These are phyloP conservation scores for Blakeslea trispora DNA, from an alignment of 371 early-diverging fungal genomes.

Conservation along the genomic window DNA sequence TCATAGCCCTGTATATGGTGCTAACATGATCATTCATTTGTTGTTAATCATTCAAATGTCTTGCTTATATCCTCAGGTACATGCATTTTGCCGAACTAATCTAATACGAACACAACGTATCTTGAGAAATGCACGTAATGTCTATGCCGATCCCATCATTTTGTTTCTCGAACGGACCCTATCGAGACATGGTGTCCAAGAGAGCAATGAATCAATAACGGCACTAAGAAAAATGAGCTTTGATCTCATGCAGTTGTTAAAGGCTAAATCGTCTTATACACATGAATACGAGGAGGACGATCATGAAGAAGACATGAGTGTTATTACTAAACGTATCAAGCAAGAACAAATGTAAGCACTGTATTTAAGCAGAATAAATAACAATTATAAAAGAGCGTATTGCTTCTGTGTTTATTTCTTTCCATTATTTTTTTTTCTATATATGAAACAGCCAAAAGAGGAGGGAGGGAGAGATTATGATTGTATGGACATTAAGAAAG, in stretches of 20 bases:
- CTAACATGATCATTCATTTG: conserved; percentile 25
- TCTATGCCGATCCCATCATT: conserved; percentile 30
- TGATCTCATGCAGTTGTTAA: conserved; percentile 15
- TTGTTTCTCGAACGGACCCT: conserved; percentile 36
- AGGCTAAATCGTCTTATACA: conserved; percentile 16
- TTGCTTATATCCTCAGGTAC: conserved; percentile 24
- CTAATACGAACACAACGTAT: conserved; percentile 32
- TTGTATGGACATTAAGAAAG: too few relatives aligned
- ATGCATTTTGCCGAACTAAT: conserved; percentile 34
- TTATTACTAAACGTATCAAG: not conserved
- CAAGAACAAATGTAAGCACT: conserved; percentile 1
- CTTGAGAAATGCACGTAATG: conserved; percentile 22
- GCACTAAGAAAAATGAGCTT: conserved; percentile 12
- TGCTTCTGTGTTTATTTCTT: too few relatives aligned
- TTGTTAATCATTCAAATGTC: conserved; percentile 30
- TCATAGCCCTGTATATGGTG: conserved; percentile 42
- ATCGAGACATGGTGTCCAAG: conserved; percentile 8
- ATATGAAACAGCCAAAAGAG: too few relatives aligned
- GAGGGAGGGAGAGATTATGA: too few relatives aligned
- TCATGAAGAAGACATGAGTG: conserved; percentile 6
- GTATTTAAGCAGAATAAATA: too few relatives aligned
- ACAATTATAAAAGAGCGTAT: too few relatives aligned
- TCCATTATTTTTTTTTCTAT: too few relatives aligned
- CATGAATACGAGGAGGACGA: conserved; percentile 7
- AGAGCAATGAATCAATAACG: conserved; percentile 12